Conservation (phyloP, 2,329 filamentous ascomycete genomes). For the Epichloe brachyelytri region DNA sequence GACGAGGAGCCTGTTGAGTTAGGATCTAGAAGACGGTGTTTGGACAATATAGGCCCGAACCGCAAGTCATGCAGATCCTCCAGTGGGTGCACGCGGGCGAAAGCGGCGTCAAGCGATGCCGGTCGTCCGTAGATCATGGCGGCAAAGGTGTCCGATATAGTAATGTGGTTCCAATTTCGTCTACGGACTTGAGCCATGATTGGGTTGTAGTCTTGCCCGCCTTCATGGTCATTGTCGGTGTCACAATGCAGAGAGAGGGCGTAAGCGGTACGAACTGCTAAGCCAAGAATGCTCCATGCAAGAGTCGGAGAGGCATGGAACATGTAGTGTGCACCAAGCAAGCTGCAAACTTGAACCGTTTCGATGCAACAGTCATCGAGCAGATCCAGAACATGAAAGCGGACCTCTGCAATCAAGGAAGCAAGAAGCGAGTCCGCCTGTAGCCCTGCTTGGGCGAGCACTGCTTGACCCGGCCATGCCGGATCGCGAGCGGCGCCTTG, state of each 20-base stretch:
- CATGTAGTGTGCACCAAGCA: conserved; percentile 2
- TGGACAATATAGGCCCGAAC: neutral
- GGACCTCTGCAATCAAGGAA: neutral
- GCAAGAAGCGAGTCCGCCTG: neutral
- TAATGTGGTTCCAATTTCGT: conserved; percentile 19
- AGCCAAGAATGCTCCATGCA: conserved; percentile 4
- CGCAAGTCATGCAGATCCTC: conserved; percentile 14
- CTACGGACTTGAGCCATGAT: conserved; percentile 13
- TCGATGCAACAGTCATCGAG: conserved; percentile 5
- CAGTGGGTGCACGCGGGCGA: conserved; percentile 13
- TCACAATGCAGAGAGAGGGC: conserved; percentile 10
- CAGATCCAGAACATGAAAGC: conserved; percentile 1
- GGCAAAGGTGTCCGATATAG: conserved; percentile 16
- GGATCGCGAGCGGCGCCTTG: conserved; percentile 9
- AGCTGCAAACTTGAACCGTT: conserved; percentile 3
- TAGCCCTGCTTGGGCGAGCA: conserved; percentile 3
- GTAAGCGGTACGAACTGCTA: conserved; percentile 10
- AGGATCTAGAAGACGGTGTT: neutral
- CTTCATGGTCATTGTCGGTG: conserved; percentile 1
- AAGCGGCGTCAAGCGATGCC: conserved; percentile 14
- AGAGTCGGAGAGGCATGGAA: conserved; percentile 4
- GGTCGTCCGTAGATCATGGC: conserved; percentile 18
- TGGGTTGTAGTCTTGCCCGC: neutral
- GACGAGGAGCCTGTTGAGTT: neutral
- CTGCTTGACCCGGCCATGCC: conserved; percentile 8